Conservation (phyloP, 2,329 filamentous ascomycete species). For the Botrytis tulipae region DNA sequence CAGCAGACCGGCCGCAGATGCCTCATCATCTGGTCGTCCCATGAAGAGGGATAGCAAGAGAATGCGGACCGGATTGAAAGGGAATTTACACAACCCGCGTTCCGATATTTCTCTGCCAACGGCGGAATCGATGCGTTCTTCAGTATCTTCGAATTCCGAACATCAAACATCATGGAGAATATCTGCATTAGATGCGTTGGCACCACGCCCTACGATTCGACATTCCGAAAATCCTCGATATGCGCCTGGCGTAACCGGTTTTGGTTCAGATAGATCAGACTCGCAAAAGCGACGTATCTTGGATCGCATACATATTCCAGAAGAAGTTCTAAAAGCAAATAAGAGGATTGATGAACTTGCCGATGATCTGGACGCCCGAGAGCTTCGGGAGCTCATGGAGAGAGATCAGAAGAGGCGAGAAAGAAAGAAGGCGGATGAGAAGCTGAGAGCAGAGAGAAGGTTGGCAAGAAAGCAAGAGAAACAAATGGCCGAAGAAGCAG, state of each 20-base stretch:
- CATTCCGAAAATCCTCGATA: constrained; percentile 66
- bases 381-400: constrained; percentile 85
- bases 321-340: constrained; percentile 59
- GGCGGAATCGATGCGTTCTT: constrained; percentile 72
- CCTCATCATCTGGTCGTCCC: constrained; percentile 58
- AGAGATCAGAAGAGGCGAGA: constrained; percentile 79
- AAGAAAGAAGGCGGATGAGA: constrained; percentile 66
- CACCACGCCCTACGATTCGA: constrained; percentile 79
- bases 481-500: constrained; percentile 57
- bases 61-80: constrained; percentile 54
- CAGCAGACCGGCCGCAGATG: constrained; percentile 58
- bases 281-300: constrained; percentile 53
- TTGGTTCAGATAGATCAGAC: constrained; percentile 43
- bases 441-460: constrained; percentile 63
- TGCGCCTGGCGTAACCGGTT: constrained; percentile 45
- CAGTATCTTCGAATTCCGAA: constrained; percentile 72
- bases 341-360: constrained; percentile 70
- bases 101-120: constrained; percentile 70
- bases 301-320: constrained; percentile 54
- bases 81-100: constrained; percentile 56
- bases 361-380: constrained; percentile 80
- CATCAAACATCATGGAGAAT: constrained; percentile 71
- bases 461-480: constrained; percentile 67
- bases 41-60: constrained; percentile 65
- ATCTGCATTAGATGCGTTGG: constrained; percentile 75